Base-by-base conservation (phyloP, 768 basidiomycete genomes). In the Gautieria morchelliformis region DNA sequence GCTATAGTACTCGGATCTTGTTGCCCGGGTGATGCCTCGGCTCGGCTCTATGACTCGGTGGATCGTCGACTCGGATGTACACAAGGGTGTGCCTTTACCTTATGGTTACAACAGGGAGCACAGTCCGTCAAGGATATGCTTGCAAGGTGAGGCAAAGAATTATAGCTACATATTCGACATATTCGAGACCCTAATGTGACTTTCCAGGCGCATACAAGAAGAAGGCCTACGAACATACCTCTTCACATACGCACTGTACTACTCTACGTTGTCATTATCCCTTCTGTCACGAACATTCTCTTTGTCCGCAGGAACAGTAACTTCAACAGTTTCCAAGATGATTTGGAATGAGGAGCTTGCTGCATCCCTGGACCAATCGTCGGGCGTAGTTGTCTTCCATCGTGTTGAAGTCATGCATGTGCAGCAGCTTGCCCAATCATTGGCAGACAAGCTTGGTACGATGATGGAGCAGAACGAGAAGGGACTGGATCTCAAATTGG, bases 331-430 rank as follows among this genome's bases (percentile, higher is more conserved):
- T 41, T 94, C 91, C 27, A 91, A 93, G 71, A 97, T 99, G 96
- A 96, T 98, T 64, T 97, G 94, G 92, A 92, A 80, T 65, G 96
- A 97, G 65, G 93, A 97, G 66, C 76, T 99, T 11, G 78, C 87
- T 1, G 96, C 95, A 3, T 94, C 93, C 15, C 77, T 98, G 55
- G 96, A 98, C 69, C 92, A 90, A 67, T 85, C 90, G 17, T 85
- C 85, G 22, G 87, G 84, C 39, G 93, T 95, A 44, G 80, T 99
- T 56, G 85, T 95, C 47, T 93, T 98, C 77, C 92, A 98, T 67
- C 85, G 92, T 56, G 81, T 92, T 58, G 94, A 97, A 63, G 78
- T 89, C 39, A 84, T 88, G 15, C 87, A 90, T 47, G 77, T 87
- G 4, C 96, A 99, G 70, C 87, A 93, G 68, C 76, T 97, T n/a